phyloP scores from a whole-genome alignment of 768 basidiomycete genomes.

The Imleria badia region DNA sequence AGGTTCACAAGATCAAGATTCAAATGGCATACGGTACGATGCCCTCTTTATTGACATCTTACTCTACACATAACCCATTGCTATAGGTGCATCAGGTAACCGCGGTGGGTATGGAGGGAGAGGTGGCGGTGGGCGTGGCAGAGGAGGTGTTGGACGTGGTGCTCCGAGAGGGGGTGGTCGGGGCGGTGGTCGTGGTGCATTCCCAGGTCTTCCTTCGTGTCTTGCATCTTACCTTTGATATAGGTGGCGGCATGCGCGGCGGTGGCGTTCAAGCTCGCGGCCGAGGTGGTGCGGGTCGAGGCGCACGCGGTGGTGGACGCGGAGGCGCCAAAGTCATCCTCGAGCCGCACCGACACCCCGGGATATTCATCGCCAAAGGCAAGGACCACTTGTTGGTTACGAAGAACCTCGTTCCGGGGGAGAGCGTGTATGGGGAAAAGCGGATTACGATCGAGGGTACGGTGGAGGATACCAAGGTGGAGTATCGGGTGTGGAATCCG shows the following conservation, averaged over 20 bases:
- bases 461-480: conserved; percentile 80
- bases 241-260: conserved; percentile 17
- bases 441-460: conserved; percentile 82
- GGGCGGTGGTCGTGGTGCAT: conserved; percentile 40
- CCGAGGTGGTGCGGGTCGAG: conserved; percentile 40
- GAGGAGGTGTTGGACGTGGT: conserved; percentile 38
- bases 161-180: conserved; percentile 42
- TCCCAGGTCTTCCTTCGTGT: background rate
- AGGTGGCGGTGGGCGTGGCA: conserved; percentile 41
- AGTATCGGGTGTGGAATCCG: conserved; percentile 99
- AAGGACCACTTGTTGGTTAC: conserved; percentile 98
- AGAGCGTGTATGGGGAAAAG: conserved; percentile 98
- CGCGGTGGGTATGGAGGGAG: conserved; percentile 65
- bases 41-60: background rate
- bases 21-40: conserved; percentile 38
- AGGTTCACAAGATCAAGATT: conserved; percentile 13
- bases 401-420: conserved; percentile 96
- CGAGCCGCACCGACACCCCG: conserved; percentile 92
- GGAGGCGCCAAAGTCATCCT: conserved; percentile 84
- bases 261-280: conserved; percentile 30
- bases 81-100: conserved; percentile 62
- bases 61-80: background rate
- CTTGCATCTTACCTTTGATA: background rate
- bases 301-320: conserved; percentile 45
- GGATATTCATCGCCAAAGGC: conserved; percentile 96